Conservation (phyloP, 1,139 yeast species). For the Lodderomyces parapsilosis region DNA sequence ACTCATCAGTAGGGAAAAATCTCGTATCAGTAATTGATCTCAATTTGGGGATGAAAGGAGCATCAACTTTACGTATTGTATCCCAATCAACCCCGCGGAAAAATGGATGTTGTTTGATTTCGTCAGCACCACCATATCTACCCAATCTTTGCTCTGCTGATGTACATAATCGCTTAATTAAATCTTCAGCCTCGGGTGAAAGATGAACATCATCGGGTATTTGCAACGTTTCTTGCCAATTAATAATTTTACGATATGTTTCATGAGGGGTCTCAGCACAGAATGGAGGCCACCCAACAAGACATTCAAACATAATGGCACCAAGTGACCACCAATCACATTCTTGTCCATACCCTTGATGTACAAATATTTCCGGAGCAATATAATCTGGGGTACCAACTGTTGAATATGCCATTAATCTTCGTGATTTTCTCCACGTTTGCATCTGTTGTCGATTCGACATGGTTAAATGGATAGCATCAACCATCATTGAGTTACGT, state of each 20-base stretch:
- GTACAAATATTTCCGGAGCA: conserved; percentile 95
- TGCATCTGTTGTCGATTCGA: conserved; percentile 96
- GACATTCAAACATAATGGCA: conserved; percentile 97
- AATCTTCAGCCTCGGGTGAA: conserved; percentile 91
- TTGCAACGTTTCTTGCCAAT: conserved; percentile 90
- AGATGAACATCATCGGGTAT: conserved; percentile 96
- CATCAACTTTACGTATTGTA: conserved; percentile 86
- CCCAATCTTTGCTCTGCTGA: conserved; percentile 87
- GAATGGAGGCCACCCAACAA: conserved; percentile 99
- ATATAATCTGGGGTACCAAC: conserved; percentile 99
- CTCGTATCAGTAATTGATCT: conserved; percentile 89
- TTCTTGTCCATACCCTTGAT: conserved; percentile 98
- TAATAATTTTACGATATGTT: conserved; percentile 89
- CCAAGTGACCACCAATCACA: conserved; percentile 99
- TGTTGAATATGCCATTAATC: conserved; percentile 97
- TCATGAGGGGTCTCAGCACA: conserved; percentile 99
- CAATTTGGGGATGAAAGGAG: conserved; percentile 75
- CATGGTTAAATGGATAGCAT: conserved; percentile 93
- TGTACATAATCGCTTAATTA: conserved; percentile 79
- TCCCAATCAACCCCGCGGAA: conserved; percentile 98
- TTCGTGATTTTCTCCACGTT: conserved; percentile 95
- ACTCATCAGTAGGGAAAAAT: conserved; percentile 96
- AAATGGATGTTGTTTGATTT: conserved; percentile 88
- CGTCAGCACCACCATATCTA: conserved; percentile 89
- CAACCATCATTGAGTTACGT: conserved; percentile 88